Percentiles rank a stretch among this genome's conserved stretches.
These are phyloP conservation scores for Brassica rapa DNA, from an alignment of 345 rosid species.

Conservation along the genomic window DNA sequence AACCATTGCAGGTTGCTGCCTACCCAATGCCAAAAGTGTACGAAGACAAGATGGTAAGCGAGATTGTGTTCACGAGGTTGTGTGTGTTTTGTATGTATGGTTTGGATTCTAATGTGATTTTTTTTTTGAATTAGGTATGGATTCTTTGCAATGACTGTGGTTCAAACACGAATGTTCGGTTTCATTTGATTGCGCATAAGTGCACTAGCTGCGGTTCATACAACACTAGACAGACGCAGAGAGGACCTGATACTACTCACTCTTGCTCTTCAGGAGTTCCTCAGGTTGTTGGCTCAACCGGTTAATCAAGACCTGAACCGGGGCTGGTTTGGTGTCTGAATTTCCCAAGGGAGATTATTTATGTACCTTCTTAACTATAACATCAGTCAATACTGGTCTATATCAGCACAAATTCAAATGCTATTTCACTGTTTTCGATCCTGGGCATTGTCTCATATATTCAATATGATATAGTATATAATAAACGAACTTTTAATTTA, in stretches of 20 bases:
- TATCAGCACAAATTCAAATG: background rate
- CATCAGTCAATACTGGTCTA: no score
- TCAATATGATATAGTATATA: no score
- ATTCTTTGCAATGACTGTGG: slow-evolving; percentile 91
- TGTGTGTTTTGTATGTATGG: no score
- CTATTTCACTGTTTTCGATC: background rate
- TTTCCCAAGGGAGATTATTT: background rate
- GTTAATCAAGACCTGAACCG: slow-evolving; percentile 13
- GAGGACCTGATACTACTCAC: slow-evolving; percentile 45
- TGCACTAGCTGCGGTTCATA: slow-evolving; percentile 71
- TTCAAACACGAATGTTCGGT: slow-evolving; percentile 56
- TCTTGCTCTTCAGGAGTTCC: slow-evolving; percentile 57
- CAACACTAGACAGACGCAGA: slow-evolving; percentile 70
- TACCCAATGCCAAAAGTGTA: slow-evolving; percentile 75
- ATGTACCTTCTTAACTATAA: background rate
- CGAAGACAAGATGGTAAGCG: slow-evolving; percentile 67
- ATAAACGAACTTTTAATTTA: no score
- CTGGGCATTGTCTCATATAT: no score
- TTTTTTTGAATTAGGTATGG: slow-evolving; percentile 56
- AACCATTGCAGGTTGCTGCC: slow-evolving; percentile 60
- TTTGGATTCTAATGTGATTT: background rate
- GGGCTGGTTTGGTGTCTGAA: slow-evolving; percentile 13
- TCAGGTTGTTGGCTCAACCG: slow-evolving; percentile 49
- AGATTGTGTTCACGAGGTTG: background rate
- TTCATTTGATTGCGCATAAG: slow-evolving; percentile 74